Conservation (phyloP, 176 grass and related monocot species). For the Stipa capillata region DNA sequence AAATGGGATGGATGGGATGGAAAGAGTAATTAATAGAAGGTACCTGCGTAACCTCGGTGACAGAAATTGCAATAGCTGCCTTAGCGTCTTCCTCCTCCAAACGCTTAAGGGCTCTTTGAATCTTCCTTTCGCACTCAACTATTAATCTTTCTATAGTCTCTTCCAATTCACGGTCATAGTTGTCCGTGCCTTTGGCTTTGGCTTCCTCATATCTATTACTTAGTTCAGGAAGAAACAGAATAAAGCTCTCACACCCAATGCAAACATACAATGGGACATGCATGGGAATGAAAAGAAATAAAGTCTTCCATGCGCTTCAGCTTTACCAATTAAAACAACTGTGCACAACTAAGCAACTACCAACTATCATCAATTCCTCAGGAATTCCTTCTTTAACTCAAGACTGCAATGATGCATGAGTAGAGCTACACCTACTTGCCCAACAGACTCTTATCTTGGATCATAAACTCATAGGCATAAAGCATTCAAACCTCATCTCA, state of each 20-base stretch:
- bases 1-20: background rate
- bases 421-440: no score
- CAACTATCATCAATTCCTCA: background rate
- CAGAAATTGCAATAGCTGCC: conserved; percentile 95
- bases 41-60: conserved; percentile 85
- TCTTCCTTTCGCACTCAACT: conserved; percentile 97
- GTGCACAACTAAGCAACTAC: background rate
- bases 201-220: conserved; percentile 87
- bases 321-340: background rate
- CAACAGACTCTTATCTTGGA: no score
- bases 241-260: background rate
- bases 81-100: conserved; percentile 85
- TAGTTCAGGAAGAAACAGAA: conserved; percentile 47
- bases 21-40: conserved; percentile 1
- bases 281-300: background rate
- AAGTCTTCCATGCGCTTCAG: background rate
- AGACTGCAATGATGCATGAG: background rate
- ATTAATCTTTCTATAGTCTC: conserved; percentile 90
- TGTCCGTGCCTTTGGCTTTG: conserved; percentile 71
- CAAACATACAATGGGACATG: background rate
- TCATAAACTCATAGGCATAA: no score
- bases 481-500: conserved; percentile 4
- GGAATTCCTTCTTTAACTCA: background rate
- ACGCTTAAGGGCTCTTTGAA: conserved; percentile 86
- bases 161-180: conserved; percentile 81